phyloP scores from a whole-genome alignment of 2,329 filamentous ascomycete genomes.

The Tolypocladium inflatum region DNA sequence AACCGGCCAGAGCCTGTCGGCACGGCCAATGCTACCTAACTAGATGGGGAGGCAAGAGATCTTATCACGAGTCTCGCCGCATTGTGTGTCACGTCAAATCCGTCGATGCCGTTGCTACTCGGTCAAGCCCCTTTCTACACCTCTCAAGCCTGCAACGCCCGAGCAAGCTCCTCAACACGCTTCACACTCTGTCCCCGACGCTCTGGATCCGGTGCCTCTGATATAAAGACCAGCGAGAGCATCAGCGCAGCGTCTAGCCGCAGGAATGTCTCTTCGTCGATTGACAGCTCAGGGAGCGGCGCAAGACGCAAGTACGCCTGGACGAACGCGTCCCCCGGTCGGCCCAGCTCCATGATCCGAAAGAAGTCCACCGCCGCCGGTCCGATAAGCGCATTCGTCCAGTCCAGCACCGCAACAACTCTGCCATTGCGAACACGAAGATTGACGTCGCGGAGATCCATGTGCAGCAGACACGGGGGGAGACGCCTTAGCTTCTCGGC shows the following conservation, averaged over 20 bases:
- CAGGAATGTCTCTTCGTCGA: slow-evolving; percentile 6
- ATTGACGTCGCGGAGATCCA: slow-evolving; percentile 9
- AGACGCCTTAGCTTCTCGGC: slow-evolving; percentile 1
- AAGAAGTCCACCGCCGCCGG: slow-evolving; percentile 7
- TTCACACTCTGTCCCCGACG: slow-evolving; percentile 1
- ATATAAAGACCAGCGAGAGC: slow-evolving; percentile 10
- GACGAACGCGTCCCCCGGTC: slow-evolving; percentile 3
- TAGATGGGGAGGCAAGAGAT: not conserved
- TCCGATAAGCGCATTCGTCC: slow-evolving; percentile 8
- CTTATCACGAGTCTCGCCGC: not conserved
- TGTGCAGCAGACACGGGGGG: slow-evolving; percentile 6
- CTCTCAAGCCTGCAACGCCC: not conserved
- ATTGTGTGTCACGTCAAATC: not conserved
- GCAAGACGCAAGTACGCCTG: slow-evolving; percentile 2
- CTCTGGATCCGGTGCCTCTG: slow-evolving; percentile 8
- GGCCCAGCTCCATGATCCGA: slow-evolving; percentile 7
- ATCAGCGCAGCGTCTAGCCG: slow-evolving; percentile 9
- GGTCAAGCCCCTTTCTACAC: not conserved
- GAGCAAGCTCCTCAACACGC: slow-evolving; percentile 5
- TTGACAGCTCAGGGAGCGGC: slow-evolving; percentile 1
- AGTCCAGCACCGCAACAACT: slow-evolving; percentile 8
- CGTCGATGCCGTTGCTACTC: not conserved
- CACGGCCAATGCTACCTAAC: slow-evolving; percentile 4
- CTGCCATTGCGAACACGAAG: slow-evolving; percentile 1
- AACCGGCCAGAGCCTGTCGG: slow-evolving; percentile 78